Base-by-base conservation (phyloP, 495 filamentous ascomycete genomes). In the Penicillium simplicissimum region DNA sequence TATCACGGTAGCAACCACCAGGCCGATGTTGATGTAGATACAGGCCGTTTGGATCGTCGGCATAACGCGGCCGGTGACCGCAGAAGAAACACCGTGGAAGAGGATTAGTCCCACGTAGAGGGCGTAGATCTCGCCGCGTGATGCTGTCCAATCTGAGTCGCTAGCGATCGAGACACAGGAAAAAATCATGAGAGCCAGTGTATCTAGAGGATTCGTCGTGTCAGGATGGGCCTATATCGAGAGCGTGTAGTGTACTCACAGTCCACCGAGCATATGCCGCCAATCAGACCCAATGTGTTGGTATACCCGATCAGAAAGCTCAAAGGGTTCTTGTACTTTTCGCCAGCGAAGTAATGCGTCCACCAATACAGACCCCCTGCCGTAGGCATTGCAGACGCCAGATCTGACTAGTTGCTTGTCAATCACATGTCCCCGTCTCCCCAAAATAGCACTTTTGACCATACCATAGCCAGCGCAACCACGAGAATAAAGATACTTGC, bases 271-370 rank as follows among this genome's bases (percentile, higher is more conserved):
- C 84, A 86, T 17, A 87, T 72, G 11, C 87, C 87, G 31, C 85
- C 87, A 36, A 89, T 80, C 11, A 89, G 69, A 4, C 87, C 87
- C n/a, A 90, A 71, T 2, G 83, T 90, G 66, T 89, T 90, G 72
- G 84, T 87, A 65, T 89, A 90, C 19, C 87, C 87, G 36, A 90
- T 85, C 54, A 90, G 65, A 64, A 89, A 90, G 63, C 84, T 85
- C 10, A 90, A 67, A 8, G 85, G 79, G 59, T 85, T 88, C 42
- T 86, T 80, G 31, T 75, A 84, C 58, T 80, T 82, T 1, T 80
- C 78, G 2, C 78, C 81, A 15, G 84, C 80, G 62, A 89, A 88
- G 66, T 83, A 87, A 68, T 89, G 86, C n/a, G 87, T 89, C 87
- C 87, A 88, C 79, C 81, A 89, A 68, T 89, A 88, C 3, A 90